Base-by-base conservation (phyloP, 1,139 yeast species). In the Diutina siamensis region DNA sequence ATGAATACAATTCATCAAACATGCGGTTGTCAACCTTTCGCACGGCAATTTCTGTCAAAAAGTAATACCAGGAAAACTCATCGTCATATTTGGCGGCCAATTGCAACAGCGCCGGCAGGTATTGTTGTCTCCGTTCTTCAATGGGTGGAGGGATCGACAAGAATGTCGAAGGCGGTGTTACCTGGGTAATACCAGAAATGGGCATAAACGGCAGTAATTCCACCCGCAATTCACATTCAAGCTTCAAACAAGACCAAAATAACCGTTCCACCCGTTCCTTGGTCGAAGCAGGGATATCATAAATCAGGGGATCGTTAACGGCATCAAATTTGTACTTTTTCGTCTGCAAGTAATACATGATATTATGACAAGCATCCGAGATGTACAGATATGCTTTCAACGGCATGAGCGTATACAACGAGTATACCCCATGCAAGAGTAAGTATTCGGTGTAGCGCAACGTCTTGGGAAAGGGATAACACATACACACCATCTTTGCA, bases 1-100 rank as follows among this genome's bases (percentile, higher is more conserved):
- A 51, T 1, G 63, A 52, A 49, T 56, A 69, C 17, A 68, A 53
- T 28, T 71, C 74, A 52, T 71, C 70, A 48, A 60, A 61, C 57
- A 72, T 57, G 36, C 60, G 61, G 54, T 72, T 72, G 50, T 72
- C 76, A 7, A 72, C 62, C 51, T 70, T 72, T 33, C 78, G 55
- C 8, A 71, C 64, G 0, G 74, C 74, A n/a, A 72, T 62, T 51
- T 72, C 78, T 0, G 77, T 72, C 41, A 72, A 56, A 50, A 65
- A 72, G 50, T 58, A 72, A 54, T 70, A 69, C 77, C 77, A 72
- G 19, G 72, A 61, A 46, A 67, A 61, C 47, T 67, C 68, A 47
- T 60, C 70, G 51, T 61, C 68, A 48, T 52, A 70, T 47, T 51
- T 61, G 31, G 57, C 52, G 1, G 71, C 67, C 25, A 65, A 50